A percentile compares a stretch with the other conserved stretches of the same genome.
phyloP scores from a whole-genome alignment of 2,329 filamentous ascomycete species.

The Paradendryphiella salina region DNA sequence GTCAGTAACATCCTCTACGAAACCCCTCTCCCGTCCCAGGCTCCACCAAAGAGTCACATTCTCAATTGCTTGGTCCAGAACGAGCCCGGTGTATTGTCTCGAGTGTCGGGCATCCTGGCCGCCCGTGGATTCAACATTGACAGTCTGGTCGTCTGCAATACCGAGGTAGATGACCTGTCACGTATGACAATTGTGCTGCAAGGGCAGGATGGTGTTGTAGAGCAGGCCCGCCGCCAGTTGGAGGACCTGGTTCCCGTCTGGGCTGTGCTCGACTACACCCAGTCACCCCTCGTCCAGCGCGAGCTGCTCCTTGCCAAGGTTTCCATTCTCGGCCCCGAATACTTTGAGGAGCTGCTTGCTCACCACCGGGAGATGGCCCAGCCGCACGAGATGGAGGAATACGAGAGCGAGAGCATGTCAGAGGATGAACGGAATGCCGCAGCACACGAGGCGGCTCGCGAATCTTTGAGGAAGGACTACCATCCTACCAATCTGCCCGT shows the following conservation, averaged over 20 bases:
- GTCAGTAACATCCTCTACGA: constrained; percentile 99
- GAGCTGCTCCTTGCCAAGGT: constrained; percentile 95
- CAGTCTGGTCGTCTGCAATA: constrained; percentile 95
- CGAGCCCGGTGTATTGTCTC: constrained; percentile 94
- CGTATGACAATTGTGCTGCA: constrained; percentile 99
- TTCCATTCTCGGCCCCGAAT: constrained; percentile 94
- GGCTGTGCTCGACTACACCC: constrained; percentile 96
- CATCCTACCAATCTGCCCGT: constrained; percentile 85
- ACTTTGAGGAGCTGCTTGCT: constrained; percentile 93
- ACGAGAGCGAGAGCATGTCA: constrained; percentile 31
- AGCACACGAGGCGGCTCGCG: constrained; percentile 45
- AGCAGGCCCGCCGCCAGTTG: constrained; percentile 92
- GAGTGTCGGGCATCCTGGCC: constrained; percentile 93
- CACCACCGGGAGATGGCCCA: constrained; percentile 90
- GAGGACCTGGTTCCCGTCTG: constrained; percentile 97
- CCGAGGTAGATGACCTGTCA: constrained; percentile 92
- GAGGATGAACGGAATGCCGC: constrained; percentile 39
- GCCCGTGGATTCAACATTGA: constrained; percentile 99
- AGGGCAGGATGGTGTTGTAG: constrained; percentile 94
- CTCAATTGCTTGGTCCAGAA: constrained; percentile 99
- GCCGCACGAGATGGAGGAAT: constrained; percentile 41
- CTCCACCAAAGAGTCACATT: constrained; percentile 89
- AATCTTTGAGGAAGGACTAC: constrained; percentile 65
- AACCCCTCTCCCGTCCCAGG: constrained; percentile 80
- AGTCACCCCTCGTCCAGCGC: constrained; percentile 88